Conservation (phyloP, 2,329 filamentous ascomycete species). For the Saccharata proteae region DNA sequence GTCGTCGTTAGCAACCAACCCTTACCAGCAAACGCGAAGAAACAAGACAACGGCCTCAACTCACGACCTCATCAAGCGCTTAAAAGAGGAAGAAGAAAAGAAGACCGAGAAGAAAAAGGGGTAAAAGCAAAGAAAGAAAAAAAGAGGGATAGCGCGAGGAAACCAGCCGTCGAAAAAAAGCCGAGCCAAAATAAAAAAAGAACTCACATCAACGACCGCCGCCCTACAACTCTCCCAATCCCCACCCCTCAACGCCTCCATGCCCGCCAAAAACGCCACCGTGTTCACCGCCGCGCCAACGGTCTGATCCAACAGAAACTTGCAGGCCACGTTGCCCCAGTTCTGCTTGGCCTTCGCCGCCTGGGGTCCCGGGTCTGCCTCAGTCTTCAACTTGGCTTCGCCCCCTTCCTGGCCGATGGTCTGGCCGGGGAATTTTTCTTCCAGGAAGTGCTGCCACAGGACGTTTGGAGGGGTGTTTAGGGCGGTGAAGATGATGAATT, state of each 20-base stretch:
- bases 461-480: slow-evolving; percentile 73
- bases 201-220: slow-evolving; percentile 13
- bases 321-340: slow-evolving; percentile 52
- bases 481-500: slow-evolving; percentile 64
- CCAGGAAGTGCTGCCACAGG: slow-evolving; percentile 72
- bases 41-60: too few species aligned
- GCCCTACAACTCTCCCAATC: slow-evolving; percentile 8
- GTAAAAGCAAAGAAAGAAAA: too few species aligned
- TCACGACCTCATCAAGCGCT: too few species aligned
- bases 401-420: slow-evolving; percentile 14
- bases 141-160: neutral
- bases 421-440: slow-evolving; percentile 57
- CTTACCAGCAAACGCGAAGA: too few species aligned
- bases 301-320: slow-evolving; percentile 58
- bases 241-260: slow-evolving; percentile 34
- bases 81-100: too few species aligned
- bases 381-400: slow-evolving; percentile 16
- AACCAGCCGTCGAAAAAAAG: neutral
- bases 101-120: too few species aligned
- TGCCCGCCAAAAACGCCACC: slow-evolving; percentile 48
- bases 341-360: slow-evolving; percentile 22
- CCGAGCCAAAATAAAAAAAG: neutral
- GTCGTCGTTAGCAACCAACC: slow-evolving; percentile 40
- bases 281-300: slow-evolving; percentile 55
- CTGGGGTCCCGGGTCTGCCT: slow-evolving; percentile 18